Evolutionary conservation across 192 early-diverging fungal species (phyloP), one percentile per base, ranked within the genome.

Genomic region (Obelidium mucronatum): DNA sequence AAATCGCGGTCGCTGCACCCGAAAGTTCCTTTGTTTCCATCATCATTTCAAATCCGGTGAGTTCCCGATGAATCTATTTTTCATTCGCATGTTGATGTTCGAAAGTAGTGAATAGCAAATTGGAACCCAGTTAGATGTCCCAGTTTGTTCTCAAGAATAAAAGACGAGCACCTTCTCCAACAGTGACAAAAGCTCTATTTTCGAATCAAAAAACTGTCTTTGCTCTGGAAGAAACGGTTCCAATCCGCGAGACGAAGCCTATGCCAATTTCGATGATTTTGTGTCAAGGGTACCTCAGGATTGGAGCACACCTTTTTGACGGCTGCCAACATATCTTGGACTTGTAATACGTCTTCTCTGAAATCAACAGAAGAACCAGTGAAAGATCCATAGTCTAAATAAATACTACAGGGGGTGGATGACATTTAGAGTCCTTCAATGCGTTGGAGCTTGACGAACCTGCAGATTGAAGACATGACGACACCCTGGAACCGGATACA

Each of bases 11-110:
- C 17, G 76, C 76, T 11, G 76, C 76, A 40, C 58, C 64, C 0
- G 64, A 62, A 4, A 77, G 67, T 24, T 69, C 67, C 35, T 77
- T 68, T 28, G 64, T 69, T 44, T 69, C 65, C 67, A 77, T 30
- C 58, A 77, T 68, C 40, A 61, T 35, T 15, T 77, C 76, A 40
- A 77, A 69, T 37, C 58, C 58, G 26, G 51, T 39, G 34, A 77
- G 56, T 61, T 77, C 76, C 26, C 76, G 26, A 44, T 77, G 76
- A 34, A 77, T 77, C 76, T 77, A 34, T n/a, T n/a, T 0, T 17
- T 26, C 22, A 39, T 13, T 65, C 19, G 6, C 0, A 42, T 66
- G 34, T 8, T 39, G 36, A 22, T 40, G 15, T 66, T 33, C 31
- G n/a, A n/a, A n/a, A n/a, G n/a, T n/a, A n/a, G n/a, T n/a, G n/a